A percentile compares a stretch with the other conserved stretches of the same genome.
These are phyloP conservation scores for Trametes elegans DNA, from an alignment of 768 basidiomycete species.

Conservation along the genomic window DNA sequence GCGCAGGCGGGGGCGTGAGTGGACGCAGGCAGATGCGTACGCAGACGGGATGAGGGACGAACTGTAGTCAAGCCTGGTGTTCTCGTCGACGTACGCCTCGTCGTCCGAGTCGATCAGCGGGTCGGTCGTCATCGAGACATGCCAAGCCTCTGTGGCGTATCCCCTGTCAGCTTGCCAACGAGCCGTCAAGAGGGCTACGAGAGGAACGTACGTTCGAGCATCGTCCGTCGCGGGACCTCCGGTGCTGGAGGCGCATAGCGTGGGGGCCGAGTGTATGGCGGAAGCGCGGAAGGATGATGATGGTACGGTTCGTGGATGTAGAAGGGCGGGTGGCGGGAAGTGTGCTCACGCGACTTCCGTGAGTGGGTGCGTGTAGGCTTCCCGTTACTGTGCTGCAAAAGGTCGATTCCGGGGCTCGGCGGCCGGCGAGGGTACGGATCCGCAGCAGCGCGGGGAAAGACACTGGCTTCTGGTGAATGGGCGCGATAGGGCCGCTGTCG, in stretches of 20 bases:
- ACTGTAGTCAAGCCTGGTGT: constrained; percentile 68
- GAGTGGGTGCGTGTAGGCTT: constrained; percentile 21
- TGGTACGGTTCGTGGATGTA: constrained; percentile 12
- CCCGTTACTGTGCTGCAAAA: constrained; percentile 18
- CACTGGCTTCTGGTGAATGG: background rate
- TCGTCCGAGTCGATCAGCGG: constrained; percentile 79
- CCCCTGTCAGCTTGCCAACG: background rate
- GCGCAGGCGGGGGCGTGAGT: constrained; percentile 1
- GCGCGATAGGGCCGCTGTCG: constrained; percentile 3
- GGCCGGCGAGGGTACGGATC: constrained; percentile 20
- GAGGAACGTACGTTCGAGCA: constrained; percentile 62
- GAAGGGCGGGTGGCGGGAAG: constrained; percentile 12
- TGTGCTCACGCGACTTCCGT: constrained; percentile 15
- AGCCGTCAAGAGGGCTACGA: background rate
- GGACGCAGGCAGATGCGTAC: background rate
- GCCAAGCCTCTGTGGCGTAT: constrained; percentile 62
- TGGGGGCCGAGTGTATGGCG: constrained; percentile 21
- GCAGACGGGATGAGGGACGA: constrained; percentile 21
- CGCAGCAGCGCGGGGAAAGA: constrained; percentile 7
- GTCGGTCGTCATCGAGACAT: constrained; percentile 61
- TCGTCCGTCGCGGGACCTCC: constrained; percentile 28
- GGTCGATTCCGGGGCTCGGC: constrained; percentile 11
- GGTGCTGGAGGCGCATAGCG: constrained; percentile 25
- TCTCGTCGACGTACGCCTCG: constrained; percentile 64
- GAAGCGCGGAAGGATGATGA: background rate